A percentile compares a stretch with the other conserved stretches of the same genome.
phyloP scores from a whole-genome alignment of 2,329 filamentous ascomycete species.

The Cytospora piceicola region DNA sequence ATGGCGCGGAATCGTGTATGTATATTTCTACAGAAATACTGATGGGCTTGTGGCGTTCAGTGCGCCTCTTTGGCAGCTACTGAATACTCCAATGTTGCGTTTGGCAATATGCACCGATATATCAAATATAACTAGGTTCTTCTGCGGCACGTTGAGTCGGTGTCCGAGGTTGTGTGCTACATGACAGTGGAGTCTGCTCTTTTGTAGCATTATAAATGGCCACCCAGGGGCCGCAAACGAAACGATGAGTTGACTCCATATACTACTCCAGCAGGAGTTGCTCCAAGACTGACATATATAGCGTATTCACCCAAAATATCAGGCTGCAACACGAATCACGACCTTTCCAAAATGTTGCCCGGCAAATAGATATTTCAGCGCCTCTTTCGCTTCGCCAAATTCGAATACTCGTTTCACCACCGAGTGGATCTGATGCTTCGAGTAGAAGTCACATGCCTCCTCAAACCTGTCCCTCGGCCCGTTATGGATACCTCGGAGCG shows the following conservation, averaged over 20 bases:
- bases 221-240: neutral
- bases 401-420: constrained; percentile 49
- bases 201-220: neutral
- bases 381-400: constrained; percentile 47
- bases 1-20: no score
- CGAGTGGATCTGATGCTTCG: constrained; percentile 43
- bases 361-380: constrained; percentile 53
- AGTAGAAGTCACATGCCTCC: constrained; percentile 37
- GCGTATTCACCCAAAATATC: neutral
- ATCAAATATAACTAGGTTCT: no score
- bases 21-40: no score
- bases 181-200: no score
- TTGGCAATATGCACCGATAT: no score
- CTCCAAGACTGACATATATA: no score
- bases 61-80: no score
- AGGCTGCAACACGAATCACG: constrained; percentile 39
- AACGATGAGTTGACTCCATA: neutral
- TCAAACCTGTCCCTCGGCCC: constrained; percentile 56
- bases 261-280: neutral
- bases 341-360: constrained; percentile 61
- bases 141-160: neutral
- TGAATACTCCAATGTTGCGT: no score
- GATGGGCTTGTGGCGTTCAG: no score
- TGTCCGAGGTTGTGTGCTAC: no score
- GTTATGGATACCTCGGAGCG: constrained; percentile 56